A percentile compares a stretch with the other conserved stretches of the same genome.
Conservation (phyloP, 2,329 filamentous ascomycete species). For the Erysiphe pisi region DNA sequence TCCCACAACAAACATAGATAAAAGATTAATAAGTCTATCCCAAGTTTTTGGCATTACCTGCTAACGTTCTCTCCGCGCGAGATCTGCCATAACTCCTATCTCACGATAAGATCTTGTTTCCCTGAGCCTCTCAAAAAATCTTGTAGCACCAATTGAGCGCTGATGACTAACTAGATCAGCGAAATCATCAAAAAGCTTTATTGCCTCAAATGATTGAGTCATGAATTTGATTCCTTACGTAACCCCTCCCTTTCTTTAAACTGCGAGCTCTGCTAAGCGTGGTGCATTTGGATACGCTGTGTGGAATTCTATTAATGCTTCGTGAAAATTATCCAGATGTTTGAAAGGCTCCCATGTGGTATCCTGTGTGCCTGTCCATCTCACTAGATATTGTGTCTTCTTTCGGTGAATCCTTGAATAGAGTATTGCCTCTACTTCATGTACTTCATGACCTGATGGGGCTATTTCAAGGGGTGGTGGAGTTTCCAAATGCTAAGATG, state of each 20-base stretch:
- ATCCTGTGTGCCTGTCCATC: conserved; percentile 5
- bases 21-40: neutral
- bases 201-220: too few species aligned
- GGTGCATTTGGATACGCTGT: neutral
- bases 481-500: neutral
- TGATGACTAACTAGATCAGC: neutral
- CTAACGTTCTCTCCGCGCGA: neutral
- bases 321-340: neutral
- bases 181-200: neutral
- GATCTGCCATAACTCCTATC: neutral
- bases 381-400: conserved; percentile 21
- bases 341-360: neutral
- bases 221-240: too few species aligned
- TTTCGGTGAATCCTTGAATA: neutral
- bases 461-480: neutral
- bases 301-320: neutral
- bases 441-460: neutral
- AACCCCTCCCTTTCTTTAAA: neutral
- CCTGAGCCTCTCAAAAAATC: neutral
- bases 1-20: neutral
- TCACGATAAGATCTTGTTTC: neutral
- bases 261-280: conserved; percentile 14
- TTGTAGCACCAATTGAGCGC: neutral
- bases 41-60: neutral
- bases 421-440: conserved; percentile 1